Base-by-base conservation (phyloP, 2,329 filamentous ascomycete species). In the Xenoacremonium recifei region DNA sequence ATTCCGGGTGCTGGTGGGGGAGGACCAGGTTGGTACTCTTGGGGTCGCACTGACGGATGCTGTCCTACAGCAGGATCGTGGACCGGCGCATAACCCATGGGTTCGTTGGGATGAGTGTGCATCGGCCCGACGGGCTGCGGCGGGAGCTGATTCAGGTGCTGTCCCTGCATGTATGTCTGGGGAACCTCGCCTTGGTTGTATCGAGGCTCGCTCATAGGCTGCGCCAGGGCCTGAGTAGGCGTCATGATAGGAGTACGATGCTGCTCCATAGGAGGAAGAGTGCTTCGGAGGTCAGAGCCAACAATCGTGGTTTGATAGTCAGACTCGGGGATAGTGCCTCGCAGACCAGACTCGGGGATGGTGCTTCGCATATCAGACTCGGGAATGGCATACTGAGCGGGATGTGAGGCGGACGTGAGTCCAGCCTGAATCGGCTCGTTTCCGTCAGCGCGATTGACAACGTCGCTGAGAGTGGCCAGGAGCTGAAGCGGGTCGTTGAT, bases 381-480 rank as follows among this genome's bases (percentile, higher is more conserved):
- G 21, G 37, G 35, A n/a, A 52, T 16, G 15, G 16, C 40, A 30
- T 25, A 6, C 16, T 34, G 15, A 30, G 41, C 23, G 5, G 44
- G 27, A 13, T 37, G 40, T 16, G 41, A 9, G 16, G 17, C 42
- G 25, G 21, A 37, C 18, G 45, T 43, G 19, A 48, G 53, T 16
- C 36, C 12, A 23, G 29, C 19, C 30, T 20, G 12, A 12, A 29
- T 15, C 40, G 49, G 48, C 12, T 32, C 43, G 15, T 55, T 40
- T 15, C 51, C 54, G 4, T 55, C 54, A 5, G 59, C 50, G 18
- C 53, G 53, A 21, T 53, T 53, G 29, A 62, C 58, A 12, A 64
- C 49, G 17, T 59, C 59, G 54, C 64, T 67, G 27, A 68, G 38
- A 44, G 64, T 55, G 10, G 66, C 64, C 19, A 68, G 53, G 6